Evolutionary conservation across 2,329 filamentous ascomycete genomes (phyloP).

Genomic region (Colletotrichum graminicola): DNA sequence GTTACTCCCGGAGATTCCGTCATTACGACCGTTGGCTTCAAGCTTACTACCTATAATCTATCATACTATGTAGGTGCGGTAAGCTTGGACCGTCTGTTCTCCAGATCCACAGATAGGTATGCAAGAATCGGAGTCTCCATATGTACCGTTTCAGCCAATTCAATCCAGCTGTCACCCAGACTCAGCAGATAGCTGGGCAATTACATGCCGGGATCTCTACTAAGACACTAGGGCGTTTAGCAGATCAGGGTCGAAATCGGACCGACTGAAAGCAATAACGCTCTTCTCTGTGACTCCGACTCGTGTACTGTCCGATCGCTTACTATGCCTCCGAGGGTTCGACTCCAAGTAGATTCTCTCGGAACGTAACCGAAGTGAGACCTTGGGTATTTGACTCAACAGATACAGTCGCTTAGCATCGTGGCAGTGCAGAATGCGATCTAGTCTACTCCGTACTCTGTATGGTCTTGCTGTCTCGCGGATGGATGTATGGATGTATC

Average conservation of each 20-base stretch:
- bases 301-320: no score
- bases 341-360: not conserved
- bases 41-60: no score
- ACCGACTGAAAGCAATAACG: not conserved
- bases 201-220: not conserved
- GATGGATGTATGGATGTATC: not conserved
- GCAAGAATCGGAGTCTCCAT: not conserved
- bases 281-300: not conserved
- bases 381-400: not conserved
- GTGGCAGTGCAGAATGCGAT: conserved; percentile 15
- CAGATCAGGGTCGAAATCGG: not conserved
- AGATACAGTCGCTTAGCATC: not conserved
- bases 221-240: no score
- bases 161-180: no score
- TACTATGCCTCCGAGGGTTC: no score
- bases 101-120: not conserved
- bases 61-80: no score
- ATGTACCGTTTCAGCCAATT: not conserved
- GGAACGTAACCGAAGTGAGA: not conserved
- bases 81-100: no score
- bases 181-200: not conserved
- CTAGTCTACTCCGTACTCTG: not conserved
- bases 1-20: not conserved
- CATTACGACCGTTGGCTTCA: not conserved
- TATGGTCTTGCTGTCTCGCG: no score